Evolutionary conservation across 2,329 filamentous ascomycete species (phyloP).

Genomic region (Cladosporium oxysporum): DNA sequence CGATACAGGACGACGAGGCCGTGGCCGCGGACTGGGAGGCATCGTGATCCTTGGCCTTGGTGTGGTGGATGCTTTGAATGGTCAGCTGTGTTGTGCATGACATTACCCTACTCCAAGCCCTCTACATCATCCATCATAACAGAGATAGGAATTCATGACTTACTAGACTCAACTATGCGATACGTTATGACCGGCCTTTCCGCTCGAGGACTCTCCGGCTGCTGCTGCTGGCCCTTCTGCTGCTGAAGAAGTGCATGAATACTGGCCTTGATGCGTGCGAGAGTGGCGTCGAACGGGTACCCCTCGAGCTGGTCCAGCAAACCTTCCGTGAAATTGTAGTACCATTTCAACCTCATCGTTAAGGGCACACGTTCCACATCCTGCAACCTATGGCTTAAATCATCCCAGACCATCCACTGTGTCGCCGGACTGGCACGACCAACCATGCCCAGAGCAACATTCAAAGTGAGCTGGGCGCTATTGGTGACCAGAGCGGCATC

Average conservation of each 20-base stretch:
- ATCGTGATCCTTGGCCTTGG: conserved; percentile 23
- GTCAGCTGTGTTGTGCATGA: neutral
- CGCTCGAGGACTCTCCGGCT: neutral
- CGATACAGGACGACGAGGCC: neutral
- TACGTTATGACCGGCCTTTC: neutral
- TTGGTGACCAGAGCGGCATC: conserved; percentile 53
- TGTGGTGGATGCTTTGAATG: conserved; percentile 11
- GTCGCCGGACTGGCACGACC: conserved; percentile 40
- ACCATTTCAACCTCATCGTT: conserved; percentile 51
- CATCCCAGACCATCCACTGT: conserved; percentile 54
- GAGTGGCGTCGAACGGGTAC: neutral
- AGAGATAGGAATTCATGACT: neutral
- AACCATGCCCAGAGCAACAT: conserved; percentile 52
- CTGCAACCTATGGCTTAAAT: conserved; percentile 50
- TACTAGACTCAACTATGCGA: neutral
- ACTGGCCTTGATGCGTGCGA: conserved; percentile 17
- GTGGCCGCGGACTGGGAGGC: conserved; percentile 22
- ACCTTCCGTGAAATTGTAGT: conserved; percentile 52
- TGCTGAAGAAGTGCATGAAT: neutral
- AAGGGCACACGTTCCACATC: conserved; percentile 50
- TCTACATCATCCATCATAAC: neutral
- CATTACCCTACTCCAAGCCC: neutral
- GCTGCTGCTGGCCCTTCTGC: neutral
- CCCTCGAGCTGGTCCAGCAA: conserved; percentile 13
- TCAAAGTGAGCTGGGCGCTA: conserved; percentile 54